Evolutionary conservation across 345 rosid genomes (phyloP), one percentile per base, ranked within the genome.

Genomic region (Gossypium herbaceum): DNA sequence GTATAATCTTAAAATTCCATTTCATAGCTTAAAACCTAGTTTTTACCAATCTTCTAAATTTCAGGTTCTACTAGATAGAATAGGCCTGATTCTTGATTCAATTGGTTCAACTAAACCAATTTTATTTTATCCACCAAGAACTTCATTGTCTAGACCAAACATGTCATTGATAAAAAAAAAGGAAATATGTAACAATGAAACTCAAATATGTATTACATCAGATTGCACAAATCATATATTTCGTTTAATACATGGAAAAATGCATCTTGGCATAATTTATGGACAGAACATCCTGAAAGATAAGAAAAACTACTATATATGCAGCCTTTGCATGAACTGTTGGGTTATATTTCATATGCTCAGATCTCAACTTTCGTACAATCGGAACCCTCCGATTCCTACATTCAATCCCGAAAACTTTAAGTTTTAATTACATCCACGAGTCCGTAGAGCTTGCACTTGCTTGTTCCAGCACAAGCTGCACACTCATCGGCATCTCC

Each of bases 381-480:
- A 9, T n/a, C 7, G 55, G 48, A 56, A 56, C 50, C 64, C 15
- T 54, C 9, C 0, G 17, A 58, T 24, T n/a, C 48, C 29, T 13
- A 69, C 25, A 15, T 15, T 69, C 43, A 69, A 50, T 51, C 41
- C 24, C 22, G 13, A 50, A 54, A 45, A 3, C 56, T 75, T 7
- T 58, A 15, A 20, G 11, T 20, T 55, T 16, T 60, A 63, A 12
- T 24, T 11, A 58, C 45, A 56, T 78, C 63, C 62, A 48, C 16
- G 43, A 51, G 68, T 56, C 77, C 74, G 56, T 88, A 87, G 79
- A 94, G 81, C 90, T 84, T 91, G 91, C 98, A 94, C 78, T 86
- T 94, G 77, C 82, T 74, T 77, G 98, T 92, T 74, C 97, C 97
- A 45, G 85, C 87, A 83, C 98, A 94, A 61, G 77, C 97, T 65